A percentile compares a stretch with the other conserved stretches of the same genome.
These are phyloP conservation scores for Acorus calamus DNA, from an alignment of 106 monocot genomes.

Conservation along the genomic window DNA sequence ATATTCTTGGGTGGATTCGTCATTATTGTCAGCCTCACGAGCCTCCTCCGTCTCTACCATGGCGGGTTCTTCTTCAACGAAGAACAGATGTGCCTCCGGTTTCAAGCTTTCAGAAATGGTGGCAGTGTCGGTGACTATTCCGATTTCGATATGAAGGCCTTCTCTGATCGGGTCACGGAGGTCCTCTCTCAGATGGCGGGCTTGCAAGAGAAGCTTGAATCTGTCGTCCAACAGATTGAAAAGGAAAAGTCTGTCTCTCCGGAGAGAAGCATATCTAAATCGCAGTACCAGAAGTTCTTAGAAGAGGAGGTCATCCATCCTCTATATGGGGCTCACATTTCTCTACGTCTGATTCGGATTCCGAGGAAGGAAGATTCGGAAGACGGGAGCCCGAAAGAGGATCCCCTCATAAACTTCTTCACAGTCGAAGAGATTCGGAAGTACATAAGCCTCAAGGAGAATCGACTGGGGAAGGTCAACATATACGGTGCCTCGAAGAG, in stretches of 20 bases:
- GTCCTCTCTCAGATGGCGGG: slow-evolving; percentile 32
- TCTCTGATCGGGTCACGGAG: slow-evolving; percentile 61
- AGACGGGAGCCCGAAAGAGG: slow-evolving; percentile 11
- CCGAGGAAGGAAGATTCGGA: slow-evolving; percentile 16
- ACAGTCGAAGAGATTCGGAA: slow-evolving; percentile 60
- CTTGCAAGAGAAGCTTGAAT: slow-evolving; percentile 72
- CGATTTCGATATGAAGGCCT: slow-evolving; percentile 50
- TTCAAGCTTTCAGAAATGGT: slow-evolving; percentile 16
- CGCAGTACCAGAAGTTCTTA: slow-evolving; percentile 51
- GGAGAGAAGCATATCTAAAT: slow-evolving; percentile 17
- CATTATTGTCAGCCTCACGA: slow-evolving; percentile 39
- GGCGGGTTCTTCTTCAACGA: slow-evolving; percentile 8
- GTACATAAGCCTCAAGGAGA: slow-evolving; percentile 56
- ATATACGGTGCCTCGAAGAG: slow-evolving; percentile 37
- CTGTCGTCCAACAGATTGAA: slow-evolving; percentile 30
- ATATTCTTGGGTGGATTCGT: slow-evolving; percentile 41
- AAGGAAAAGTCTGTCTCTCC: slow-evolving; percentile 13
- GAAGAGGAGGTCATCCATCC: slow-evolving; percentile 79
- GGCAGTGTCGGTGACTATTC: slow-evolving; percentile 6
- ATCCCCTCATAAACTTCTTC: slow-evolving; percentile 81
- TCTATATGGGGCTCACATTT: slow-evolving; percentile 66
- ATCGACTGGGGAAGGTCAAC: slow-evolving; percentile 29
- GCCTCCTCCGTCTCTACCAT: slow-evolving; percentile 52
- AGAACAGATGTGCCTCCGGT: slow-evolving; percentile 7
- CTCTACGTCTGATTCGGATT: slow-evolving; percentile 53